Evolutionary conservation across 2,329 filamentous ascomycete genomes (phyloP), one percentile per base, ranked within the genome.

Genomic region (Phaeophleospora eucalypticola): DNA sequence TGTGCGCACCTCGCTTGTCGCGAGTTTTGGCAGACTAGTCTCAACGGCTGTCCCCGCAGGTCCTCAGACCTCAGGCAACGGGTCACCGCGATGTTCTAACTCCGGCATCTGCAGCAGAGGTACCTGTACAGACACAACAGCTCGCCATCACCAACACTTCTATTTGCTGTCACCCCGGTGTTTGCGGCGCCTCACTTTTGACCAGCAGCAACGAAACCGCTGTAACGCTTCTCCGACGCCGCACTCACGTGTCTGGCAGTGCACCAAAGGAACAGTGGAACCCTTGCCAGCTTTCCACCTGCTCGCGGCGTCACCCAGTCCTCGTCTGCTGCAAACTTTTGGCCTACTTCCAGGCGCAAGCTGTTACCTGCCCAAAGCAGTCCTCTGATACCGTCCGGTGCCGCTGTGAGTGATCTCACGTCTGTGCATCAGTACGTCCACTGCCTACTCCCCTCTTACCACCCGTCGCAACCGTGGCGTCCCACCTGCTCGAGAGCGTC

Each of bases 381-480:
- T n/a, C n/a, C n/a, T n/a, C n/a, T n/a, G n/a, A n/a, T n/a, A n/a
- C n/a, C n/a, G n/a, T n/a, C n/a, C n/a, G n/a, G n/a, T n/a, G n/a
- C n/a, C 24, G 24, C 24, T 12, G 24, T 29, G 24, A 29, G 24
- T 6, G 12, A 29, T 29, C 24, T 29, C 24, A 29, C 24, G 24
- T 29, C 24, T 29, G 24, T 29, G 24, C 24, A 7, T 6, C 24
- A 12, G 24, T 29, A 29, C 24, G 24, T 29, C 6, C 24, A 29
- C 24, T 40, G 4, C 20, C 37, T 24, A n/a, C 37, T 21, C 9
- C 24, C 19, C 33, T 38, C 36, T 43, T 43, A 41, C 21, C 21
- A 24, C 16, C 44, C 44, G 53, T 45, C 49, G 56, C 57, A 55
- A 60, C 51, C 56, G 56, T 60, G 58, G 57, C 58, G 49, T 58